These are phyloP conservation scores for Olyra latifolia DNA, from an alignment of 176 grass and related monocot species.

Conservation along the genomic window DNA sequence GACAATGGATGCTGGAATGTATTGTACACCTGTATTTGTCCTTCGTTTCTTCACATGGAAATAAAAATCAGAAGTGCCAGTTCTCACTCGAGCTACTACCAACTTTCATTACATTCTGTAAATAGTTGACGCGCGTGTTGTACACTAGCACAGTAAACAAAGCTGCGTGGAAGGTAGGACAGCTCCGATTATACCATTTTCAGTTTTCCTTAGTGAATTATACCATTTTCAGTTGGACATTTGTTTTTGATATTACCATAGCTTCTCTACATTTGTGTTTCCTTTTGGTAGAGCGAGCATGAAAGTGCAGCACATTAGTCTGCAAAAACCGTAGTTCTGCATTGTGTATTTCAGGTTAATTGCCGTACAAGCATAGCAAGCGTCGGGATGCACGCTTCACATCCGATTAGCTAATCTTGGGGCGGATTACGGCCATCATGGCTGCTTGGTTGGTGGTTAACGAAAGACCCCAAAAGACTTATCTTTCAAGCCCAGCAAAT, in stretches of 20 bases:
- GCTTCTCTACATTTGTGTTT: not conserved
- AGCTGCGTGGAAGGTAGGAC: not conserved
- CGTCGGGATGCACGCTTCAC: not conserved
- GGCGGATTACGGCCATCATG: slow-evolving; percentile 42
- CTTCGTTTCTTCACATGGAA: not conserved
- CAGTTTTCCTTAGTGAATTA: no score
- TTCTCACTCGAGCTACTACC: not conserved
- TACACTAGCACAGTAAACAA: not conserved
- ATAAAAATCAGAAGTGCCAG: not conserved
- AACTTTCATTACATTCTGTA: not conserved
- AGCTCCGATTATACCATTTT: not conserved
- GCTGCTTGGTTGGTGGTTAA: slow-evolving; percentile 29
- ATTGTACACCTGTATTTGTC: not conserved
- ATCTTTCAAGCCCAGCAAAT: slow-evolving; percentile 52
- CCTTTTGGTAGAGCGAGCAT: slow-evolving; percentile 5
- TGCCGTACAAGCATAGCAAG: slow-evolving; percentile 49
- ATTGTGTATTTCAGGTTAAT: not conserved
- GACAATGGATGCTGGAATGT: no score
- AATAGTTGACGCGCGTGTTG: not conserved
- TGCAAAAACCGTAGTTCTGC: slow-evolving; percentile 12
- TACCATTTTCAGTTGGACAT: not conserved
- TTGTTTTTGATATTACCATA: not conserved
- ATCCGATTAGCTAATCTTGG: slow-evolving; percentile 18
- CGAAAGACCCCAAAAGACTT: slow-evolving; percentile 24
- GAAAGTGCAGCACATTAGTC: not conserved